Percentiles rank a stretch among this genome's conserved stretches.
Conservation (phyloP, 2,329 filamentous ascomycete species). For the Microsporum canis region DNA sequence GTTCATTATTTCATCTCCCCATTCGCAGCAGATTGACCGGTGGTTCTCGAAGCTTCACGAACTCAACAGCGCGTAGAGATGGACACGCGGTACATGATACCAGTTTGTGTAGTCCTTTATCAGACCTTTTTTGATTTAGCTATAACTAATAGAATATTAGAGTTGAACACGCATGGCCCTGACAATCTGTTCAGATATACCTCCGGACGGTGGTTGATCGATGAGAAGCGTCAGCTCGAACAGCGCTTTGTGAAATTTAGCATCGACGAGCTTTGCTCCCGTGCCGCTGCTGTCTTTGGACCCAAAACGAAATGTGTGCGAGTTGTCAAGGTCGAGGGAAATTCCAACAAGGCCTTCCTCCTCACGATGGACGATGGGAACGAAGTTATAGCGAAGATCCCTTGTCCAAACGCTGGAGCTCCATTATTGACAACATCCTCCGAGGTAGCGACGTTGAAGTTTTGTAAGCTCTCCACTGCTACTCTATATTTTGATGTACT, state of each 20-base stretch:
- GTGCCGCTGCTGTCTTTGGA: constrained; percentile 1
- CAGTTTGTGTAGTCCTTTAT: neutral
- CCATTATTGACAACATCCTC: constrained; percentile 12
- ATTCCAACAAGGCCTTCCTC: constrained; percentile 21
- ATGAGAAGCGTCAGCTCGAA: constrained; percentile 22
- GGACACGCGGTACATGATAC: neutral
- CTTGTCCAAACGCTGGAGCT: constrained; percentile 15
- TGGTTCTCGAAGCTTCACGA: neutral
- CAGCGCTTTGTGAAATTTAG: constrained; percentile 23
- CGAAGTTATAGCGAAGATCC: constrained; percentile 12
- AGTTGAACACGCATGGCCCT: neutral
- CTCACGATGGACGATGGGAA: constrained; percentile 14
- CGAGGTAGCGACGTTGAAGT: constrained; percentile 16
- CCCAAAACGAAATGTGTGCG: constrained; percentile 6
- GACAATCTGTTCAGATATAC: constrained; percentile 18
- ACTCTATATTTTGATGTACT: neutral
- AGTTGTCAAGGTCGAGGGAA: constrained; percentile 23
- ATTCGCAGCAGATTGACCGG: neutral
- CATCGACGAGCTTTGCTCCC: constrained; percentile 19
- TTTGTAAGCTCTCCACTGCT: neutral
- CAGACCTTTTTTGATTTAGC: neutral
- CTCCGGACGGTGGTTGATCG: constrained; percentile 22
- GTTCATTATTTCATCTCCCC: neutral
- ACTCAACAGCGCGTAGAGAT: neutral
- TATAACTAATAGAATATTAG: neutral